Base-by-base conservation (phyloP, 768 basidiomycete species). In the Pseudohyphozyma bogoriensis region DNA sequence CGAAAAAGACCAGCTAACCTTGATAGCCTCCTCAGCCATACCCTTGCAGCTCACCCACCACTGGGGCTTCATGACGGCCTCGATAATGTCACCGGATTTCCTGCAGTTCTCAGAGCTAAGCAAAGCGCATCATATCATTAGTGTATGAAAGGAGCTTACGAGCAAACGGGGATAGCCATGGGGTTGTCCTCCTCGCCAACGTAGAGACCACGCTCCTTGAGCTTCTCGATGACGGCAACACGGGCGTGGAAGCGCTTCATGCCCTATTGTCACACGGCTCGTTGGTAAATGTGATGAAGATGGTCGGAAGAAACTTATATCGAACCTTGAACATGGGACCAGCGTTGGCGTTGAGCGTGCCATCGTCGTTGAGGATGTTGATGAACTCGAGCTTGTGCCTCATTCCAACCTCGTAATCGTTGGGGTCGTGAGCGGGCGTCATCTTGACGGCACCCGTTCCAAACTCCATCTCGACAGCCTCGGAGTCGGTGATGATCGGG, bases 381-480 rank as follows among this genome's bases (percentile, higher is more conserved):
- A 99, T 85, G 72, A 95, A 93, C 49, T 87, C 84, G 26, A 99
- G 79, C 16, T 84, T 82, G 72, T 97, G 89, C 44, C 93, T 77
- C 69, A 83, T 71, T 13, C 90, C 95, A 66, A 91, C 90, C 66
- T 90, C 89, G 74, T 93, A 97, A 79, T 97, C 93, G 71, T 92
- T 92, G 20, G 84, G 87, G 73, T 97, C 95, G 71, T 97, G 95
- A 0, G 93, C 95, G 20, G 95, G 95, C 0, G 95, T 97, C 70
- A 97, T 96, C 78, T 99, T 97, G 54, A 97, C 93, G 1, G 93
- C 95, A 72, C 95, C 95, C 33, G 95, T 99, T 39, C 95, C 95
- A 68, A 97, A 97, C 13, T 81, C 79, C 84, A 89, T 95, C 72
- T 97, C 93, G 60, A 95, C 85, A 31, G 78, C 78, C 73, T 90